A percentile compares a stretch with the other conserved stretches of the same genome.
These are phyloP conservation scores for Hyphodiscus hymeniophilus DNA, from an alignment of 495 filamentous ascomycete genomes.

Conservation along the genomic window DNA sequence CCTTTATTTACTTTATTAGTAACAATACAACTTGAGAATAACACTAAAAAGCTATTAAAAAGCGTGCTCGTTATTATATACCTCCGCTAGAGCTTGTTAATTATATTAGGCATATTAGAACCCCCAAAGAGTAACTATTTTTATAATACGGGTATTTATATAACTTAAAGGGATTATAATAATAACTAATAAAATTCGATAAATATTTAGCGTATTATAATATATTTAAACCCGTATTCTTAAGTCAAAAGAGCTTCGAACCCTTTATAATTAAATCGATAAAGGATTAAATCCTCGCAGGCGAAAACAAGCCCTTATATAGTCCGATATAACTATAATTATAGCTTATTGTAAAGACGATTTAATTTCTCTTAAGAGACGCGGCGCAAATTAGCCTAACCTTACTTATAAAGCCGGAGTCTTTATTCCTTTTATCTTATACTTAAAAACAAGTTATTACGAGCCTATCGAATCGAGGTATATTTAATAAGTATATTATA, in stretches of 20 bases:
- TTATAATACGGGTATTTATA: neutral
- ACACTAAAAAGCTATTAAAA: too few relatives aligned
- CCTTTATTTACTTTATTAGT: too few relatives aligned
- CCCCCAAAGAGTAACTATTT: neutral
- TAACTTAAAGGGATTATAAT: neutral
- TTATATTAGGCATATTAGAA: neutral
- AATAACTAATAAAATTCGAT: neutral
- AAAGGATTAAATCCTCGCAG: conserved; percentile 2
- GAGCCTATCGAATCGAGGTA: neutral
- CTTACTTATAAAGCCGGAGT: conserved; percentile 2
- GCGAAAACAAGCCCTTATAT: conserved; percentile 7
- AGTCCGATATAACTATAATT: conserved; percentile 3
- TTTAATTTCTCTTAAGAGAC: neutral
- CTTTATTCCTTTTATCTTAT: neutral
- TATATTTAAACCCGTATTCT: conserved; percentile 4
- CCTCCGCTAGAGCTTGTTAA: conserved; percentile 4
- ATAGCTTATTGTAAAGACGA: conserved; percentile 2
- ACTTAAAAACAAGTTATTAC: neutral
- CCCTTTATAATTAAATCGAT: conserved; percentile 7
- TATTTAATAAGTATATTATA: neutral
- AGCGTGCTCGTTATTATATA: neutral
- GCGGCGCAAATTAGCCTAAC: conserved; percentile 5
- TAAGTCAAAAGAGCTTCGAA: conserved; percentile 1
- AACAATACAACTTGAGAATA: too few relatives aligned
- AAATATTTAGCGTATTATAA: neutral